Evolutionary conservation across 2,329 filamentous ascomycete species (phyloP).

Genomic region (Ceratocystis papillata): DNA sequence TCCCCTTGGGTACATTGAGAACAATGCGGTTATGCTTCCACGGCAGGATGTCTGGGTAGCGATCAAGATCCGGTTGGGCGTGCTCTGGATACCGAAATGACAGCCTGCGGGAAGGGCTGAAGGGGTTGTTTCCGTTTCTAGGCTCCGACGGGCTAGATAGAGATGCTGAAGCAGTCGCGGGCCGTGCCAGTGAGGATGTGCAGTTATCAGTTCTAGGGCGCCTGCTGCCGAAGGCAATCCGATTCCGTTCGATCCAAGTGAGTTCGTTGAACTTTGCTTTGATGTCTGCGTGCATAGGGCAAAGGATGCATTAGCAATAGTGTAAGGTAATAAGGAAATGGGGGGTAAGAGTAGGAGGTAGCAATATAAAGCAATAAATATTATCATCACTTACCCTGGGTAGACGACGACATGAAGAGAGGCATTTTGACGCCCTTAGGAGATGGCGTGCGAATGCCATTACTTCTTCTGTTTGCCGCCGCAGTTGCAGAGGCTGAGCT

Average conservation of each 20-base stretch:
- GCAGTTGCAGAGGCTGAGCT: constrained; percentile 12
- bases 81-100: constrained; percentile 22
- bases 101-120: constrained; percentile 11
- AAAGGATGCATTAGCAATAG: constrained; percentile 5
- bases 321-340: neutral
- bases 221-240: constrained; percentile 31
- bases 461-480: neutral
- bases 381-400: constrained; percentile 30
- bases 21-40: constrained; percentile 79
- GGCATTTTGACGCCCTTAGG: constrained; percentile 31
- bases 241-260: constrained; percentile 43
- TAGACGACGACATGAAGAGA: constrained; percentile 33
- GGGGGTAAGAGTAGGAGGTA: neutral
- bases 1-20: constrained; percentile 62
- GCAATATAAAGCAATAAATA: neutral
- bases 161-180: constrained; percentile 14
- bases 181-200: constrained; percentile 17
- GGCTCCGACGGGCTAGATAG: neutral
- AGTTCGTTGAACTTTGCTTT: constrained; percentile 44
- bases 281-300: constrained; percentile 35
- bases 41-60: constrained; percentile 81
- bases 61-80: constrained; percentile 47
- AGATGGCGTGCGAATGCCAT: constrained; percentile 16
- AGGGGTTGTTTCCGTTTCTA: constrained; percentile 10
- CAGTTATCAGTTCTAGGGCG: constrained; percentile 20